These are phyloP conservation scores for Wickerhamomyces xylosicus DNA, from an alignment of 805 yeast genomes.

Conservation along the genomic window DNA sequence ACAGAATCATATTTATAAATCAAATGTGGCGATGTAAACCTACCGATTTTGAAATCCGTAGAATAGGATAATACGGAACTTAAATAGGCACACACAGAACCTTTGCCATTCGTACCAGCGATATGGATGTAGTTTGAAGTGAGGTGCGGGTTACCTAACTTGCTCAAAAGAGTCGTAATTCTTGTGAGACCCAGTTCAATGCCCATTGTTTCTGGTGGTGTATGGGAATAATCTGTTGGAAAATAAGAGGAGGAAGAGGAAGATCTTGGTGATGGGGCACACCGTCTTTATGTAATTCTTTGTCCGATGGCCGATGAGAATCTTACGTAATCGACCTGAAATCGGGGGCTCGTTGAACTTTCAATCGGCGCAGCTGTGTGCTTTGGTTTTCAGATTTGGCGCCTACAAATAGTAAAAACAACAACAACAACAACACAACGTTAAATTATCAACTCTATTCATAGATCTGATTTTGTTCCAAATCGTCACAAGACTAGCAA, in stretches of 20 bases:
- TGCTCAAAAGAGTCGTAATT: conserved; percentile 31
- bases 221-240: too few relatives aligned
- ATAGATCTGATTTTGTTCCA: background rate
- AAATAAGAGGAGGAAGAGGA: too few relatives aligned
- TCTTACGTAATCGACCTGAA: too few relatives aligned
- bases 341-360: too few relatives aligned
- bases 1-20: conserved; percentile 68
- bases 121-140: conserved; percentile 67
- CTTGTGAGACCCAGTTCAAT: conserved; percentile 53
- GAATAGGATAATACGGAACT: conserved; percentile 48
- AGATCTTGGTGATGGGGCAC: too few relatives aligned
- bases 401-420: background rate
- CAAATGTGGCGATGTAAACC: conserved; percentile 86
- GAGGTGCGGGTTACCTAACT: conserved; percentile 62
- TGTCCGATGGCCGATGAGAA: too few relatives aligned
- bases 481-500: background rate
- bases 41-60: conserved; percentile 42
- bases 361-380: too few relatives aligned
- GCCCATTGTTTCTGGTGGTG: conserved; percentile 10
- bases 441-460: background rate
- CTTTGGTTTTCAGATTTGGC: too few relatives aligned
- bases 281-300: too few relatives aligned
- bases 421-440: background rate
- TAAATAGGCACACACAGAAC: conserved; percentile 80
- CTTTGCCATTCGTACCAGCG: conserved; percentile 97